Conservation (phyloP, 192 early-diverging fungal species). For the Coemansia sp. region DNA sequence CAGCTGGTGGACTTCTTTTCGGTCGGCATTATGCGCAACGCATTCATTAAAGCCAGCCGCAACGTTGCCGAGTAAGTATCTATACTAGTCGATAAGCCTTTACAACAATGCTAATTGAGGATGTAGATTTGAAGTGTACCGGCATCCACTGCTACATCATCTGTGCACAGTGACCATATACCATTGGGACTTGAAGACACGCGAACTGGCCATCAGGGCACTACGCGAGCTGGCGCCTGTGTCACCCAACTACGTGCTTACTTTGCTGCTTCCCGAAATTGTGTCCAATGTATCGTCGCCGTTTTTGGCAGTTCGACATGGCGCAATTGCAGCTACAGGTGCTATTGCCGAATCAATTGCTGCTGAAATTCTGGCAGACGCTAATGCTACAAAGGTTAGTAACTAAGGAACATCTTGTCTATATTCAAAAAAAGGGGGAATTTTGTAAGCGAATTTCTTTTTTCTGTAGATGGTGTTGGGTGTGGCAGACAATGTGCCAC, state of each 20-base stretch:
- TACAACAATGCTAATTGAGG: neutral
- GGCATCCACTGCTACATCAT: constrained; percentile 68
- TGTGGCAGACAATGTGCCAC: constrained; percentile 24
- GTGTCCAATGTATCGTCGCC: constrained; percentile 39
- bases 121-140: constrained; percentile 68
- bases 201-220: constrained; percentile 73
- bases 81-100: neutral
- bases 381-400: constrained; percentile 19
- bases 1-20: constrained; percentile 91
- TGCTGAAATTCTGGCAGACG: constrained; percentile 8
- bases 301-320: constrained; percentile 53
- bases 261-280: constrained; percentile 57
- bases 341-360: constrained; percentile 38
- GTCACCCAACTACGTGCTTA: constrained; percentile 57
- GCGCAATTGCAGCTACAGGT: constrained; percentile 36
- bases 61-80: constrained; percentile 64
- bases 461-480: constrained; percentile 25
- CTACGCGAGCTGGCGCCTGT: constrained; percentile 64
- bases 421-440: neutral
- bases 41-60: constrained; percentile 69
- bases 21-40: constrained; percentile 75
- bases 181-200: constrained; percentile 88
- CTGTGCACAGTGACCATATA: constrained; percentile 61
- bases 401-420: neutral
- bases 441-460: neutral